Conservation (phyloP, 441 rosid species). For the Macaranga tanarius region DNA sequence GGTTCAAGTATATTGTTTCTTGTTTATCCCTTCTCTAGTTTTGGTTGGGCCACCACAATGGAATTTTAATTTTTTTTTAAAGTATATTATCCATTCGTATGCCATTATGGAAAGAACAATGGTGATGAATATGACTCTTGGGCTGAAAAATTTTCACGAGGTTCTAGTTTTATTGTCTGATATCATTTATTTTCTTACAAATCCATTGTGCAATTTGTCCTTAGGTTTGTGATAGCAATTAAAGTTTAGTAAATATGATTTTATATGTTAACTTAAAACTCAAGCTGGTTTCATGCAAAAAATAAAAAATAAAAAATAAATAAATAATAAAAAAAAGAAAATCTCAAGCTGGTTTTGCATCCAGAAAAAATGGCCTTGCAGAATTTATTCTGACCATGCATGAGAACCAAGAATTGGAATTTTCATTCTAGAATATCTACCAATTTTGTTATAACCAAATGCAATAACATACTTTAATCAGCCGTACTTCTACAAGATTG, state of each 20-base stretch:
- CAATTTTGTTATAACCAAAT: neutral
- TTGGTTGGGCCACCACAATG: neutral
- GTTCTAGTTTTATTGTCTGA: neutral
- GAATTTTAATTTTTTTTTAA: neutral
- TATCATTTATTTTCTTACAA: neutral
- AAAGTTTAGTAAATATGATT: neutral
- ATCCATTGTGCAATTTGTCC: neutral
- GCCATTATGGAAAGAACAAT: neutral
- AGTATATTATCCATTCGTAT: neutral
- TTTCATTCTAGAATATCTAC: neutral
- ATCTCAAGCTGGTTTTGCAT: neutral
- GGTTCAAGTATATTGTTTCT: slow-evolving; percentile 5
- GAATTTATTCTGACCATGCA: neutral
- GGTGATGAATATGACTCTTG: neutral
- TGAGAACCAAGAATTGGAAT: neutral
- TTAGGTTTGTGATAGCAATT: neutral
- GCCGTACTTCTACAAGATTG: neutral
- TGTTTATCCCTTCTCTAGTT: neutral
- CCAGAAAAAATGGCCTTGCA: neutral
- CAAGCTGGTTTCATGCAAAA: too few species aligned
- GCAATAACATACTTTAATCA: neutral
- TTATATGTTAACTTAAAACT: neutral
- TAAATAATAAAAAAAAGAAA: too few species aligned
- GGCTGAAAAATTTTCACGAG: neutral
- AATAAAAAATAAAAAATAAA: too few species aligned